Evolutionary conservation across 2,329 filamentous ascomycete genomes (phyloP).

Genomic region (Aschersonia sp.): DNA sequence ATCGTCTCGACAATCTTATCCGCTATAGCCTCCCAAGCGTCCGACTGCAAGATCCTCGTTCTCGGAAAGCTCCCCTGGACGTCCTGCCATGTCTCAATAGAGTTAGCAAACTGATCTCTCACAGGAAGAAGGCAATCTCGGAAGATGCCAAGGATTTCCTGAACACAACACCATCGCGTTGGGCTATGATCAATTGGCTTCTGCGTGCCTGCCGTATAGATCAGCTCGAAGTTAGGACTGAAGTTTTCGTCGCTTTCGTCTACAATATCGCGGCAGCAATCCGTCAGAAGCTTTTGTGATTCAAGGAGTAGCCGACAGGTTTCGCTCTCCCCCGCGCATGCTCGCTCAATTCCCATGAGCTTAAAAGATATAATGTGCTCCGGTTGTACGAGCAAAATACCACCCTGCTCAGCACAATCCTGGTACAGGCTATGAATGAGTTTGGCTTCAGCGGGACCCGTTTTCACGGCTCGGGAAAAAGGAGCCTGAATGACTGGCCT

Average conservation of each 20-base stretch:
- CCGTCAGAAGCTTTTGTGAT: slow-evolving; percentile 26
- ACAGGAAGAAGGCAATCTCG: slow-evolving; percentile 19
- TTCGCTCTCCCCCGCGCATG: slow-evolving; percentile 12
- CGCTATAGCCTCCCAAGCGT: slow-evolving; percentile 1
- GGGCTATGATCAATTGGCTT: slow-evolving; percentile 29
- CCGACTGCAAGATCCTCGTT: slow-evolving; percentile 8
- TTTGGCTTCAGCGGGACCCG: slow-evolving; percentile 15
- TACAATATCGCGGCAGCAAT: slow-evolving; percentile 36
- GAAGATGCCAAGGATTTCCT: slow-evolving; percentile 14
- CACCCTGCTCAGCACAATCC: slow-evolving; percentile 32
- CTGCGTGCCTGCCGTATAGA: slow-evolving; percentile 47
- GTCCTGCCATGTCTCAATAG: slow-evolving; percentile 24
- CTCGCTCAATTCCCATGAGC: slow-evolving; percentile 41
- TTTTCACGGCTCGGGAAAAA: slow-evolving; percentile 34
- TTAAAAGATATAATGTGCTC: slow-evolving; percentile 51
- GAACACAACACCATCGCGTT: slow-evolving; percentile 2
- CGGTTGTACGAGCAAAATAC: slow-evolving; percentile 45
- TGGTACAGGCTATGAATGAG: slow-evolving; percentile 22
- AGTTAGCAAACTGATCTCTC: slow-evolving; percentile 16
- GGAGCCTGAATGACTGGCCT: slow-evolving; percentile 41
- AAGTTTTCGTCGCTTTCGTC: slow-evolving; percentile 55
- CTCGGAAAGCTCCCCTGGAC: slow-evolving; percentile 11
- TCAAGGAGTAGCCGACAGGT: slow-evolving; percentile 21
- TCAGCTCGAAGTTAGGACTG: slow-evolving; percentile 42
- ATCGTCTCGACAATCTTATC: slow-evolving; percentile 11